Conservation (phyloP, 192 early-diverging fungal genomes). For the Allomyces arbusculus region DNA sequence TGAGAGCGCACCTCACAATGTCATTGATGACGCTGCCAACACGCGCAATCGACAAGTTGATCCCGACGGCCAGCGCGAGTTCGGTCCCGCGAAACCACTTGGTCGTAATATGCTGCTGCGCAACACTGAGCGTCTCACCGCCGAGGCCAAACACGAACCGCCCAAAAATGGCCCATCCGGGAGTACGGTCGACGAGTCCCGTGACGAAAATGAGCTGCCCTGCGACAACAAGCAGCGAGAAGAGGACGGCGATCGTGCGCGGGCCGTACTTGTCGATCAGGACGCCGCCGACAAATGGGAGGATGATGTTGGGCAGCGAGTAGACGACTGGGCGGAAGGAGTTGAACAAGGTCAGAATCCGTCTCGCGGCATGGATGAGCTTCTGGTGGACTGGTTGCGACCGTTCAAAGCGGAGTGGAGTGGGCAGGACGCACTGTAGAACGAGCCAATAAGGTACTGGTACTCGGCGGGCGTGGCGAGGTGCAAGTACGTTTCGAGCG, state of each 20-base stretch:
- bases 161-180: slow-evolving; percentile 12
- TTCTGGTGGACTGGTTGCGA: too few relatives aligned
- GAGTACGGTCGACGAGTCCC: slow-evolving; percentile 12
- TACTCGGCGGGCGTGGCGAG: background rate
- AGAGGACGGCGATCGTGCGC: slow-evolving; percentile 13
- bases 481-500: background rate
- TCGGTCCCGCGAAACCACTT: slow-evolving; percentile 33
- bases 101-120: slow-evolving; percentile 23
- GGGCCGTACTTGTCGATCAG: slow-evolving; percentile 23
- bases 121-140: slow-evolving; percentile 24
- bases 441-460: background rate
- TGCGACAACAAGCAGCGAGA: slow-evolving; percentile 9
- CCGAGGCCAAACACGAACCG: slow-evolving; percentile 34
- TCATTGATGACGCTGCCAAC: slow-evolving; percentile 36
- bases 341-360: background rate
- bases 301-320: slow-evolving; percentile 38
- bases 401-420: too few relatives aligned
- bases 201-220: slow-evolving; percentile 28
- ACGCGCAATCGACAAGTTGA: slow-evolving; percentile 13
- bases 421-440: too few relatives aligned
- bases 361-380: background rate
- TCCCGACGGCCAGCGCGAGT: slow-evolving; percentile 29
- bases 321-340: slow-evolving; percentile 11
- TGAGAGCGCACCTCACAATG: slow-evolving; percentile 5
- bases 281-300: slow-evolving; percentile 32